A percentile compares a stretch with the other conserved stretches of the same genome.
These are phyloP conservation scores for Tylopilus felleus DNA, from an alignment of 768 basidiomycete genomes.

Conservation along the genomic window DNA sequence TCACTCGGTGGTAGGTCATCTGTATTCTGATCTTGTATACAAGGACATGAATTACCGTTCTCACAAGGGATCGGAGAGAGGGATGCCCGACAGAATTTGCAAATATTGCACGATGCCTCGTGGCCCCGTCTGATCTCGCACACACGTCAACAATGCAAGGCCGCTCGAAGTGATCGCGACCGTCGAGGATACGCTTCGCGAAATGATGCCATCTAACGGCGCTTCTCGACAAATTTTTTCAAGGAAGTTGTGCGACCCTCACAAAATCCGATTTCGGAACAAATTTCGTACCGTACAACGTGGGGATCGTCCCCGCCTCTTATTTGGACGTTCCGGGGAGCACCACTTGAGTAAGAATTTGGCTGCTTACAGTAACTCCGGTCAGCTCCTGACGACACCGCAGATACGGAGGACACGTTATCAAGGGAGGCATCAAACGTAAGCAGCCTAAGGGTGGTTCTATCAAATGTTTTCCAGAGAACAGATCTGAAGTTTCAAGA, in stretches of 20 bases:
- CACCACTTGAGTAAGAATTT: conserved; percentile 27
- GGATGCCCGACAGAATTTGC: background rate
- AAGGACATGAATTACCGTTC: background rate
- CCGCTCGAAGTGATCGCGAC: background rate
- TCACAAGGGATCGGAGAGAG: background rate
- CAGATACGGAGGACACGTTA: conserved; percentile 9
- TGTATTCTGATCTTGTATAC: background rate
- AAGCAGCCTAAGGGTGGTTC: background rate
- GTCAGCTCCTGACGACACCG: conserved; percentile 6
- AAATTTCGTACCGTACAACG: conserved; percentile 28
- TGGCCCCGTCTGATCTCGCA: conserved; percentile 3
- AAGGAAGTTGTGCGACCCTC: conserved; percentile 32
- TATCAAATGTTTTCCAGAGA: background rate
- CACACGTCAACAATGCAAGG: conserved; percentile 5
- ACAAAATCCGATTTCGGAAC: conserved; percentile 31
- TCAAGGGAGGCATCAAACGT: background rate
- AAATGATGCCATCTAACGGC: background rate
- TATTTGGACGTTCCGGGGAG: conserved; percentile 28
- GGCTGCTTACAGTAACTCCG: background rate
- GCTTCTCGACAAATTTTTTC: background rate
- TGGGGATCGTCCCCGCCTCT: conserved; percentile 27
- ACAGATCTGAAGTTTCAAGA: background rate
- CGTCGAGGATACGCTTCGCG: background rate
- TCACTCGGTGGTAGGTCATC: conserved; percentile 1
- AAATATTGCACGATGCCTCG: background rate